A percentile compares a stretch with the other conserved stretches of the same genome.
These are phyloP conservation scores for Fusarium sp. DNA, from an alignment of 2,329 filamentous ascomycete genomes.

Conservation along the genomic window DNA sequence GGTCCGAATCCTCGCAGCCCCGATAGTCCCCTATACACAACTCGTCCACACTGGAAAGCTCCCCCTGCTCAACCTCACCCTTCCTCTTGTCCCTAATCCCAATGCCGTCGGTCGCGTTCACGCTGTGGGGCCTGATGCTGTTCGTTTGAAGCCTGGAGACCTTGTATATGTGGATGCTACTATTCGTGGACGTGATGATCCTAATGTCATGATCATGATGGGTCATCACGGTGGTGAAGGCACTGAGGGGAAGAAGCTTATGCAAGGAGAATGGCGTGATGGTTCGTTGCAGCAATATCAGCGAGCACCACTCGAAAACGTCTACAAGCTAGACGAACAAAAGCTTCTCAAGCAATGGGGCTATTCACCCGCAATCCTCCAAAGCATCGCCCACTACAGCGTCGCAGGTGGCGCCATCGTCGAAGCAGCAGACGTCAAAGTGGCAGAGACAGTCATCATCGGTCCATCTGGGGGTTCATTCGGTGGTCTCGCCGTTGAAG, in stretches of 20 bases:
- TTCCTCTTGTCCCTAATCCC: conserved; percentile 13
- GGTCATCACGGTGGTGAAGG: conserved; percentile 12
- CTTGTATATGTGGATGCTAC: conserved; percentile 13
- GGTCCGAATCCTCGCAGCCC: conserved; percentile 6
- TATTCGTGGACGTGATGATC: conserved; percentile 9
- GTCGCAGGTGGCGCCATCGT: conserved; percentile 13
- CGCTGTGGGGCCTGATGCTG: neutral
- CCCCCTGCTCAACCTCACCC: conserved; percentile 1
- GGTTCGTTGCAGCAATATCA: neutral
- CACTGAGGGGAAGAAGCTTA: neutral
- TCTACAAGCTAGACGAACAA: neutral
- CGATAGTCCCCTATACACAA: neutral
- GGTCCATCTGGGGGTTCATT: conserved; percentile 19
- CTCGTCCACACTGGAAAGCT: conserved; percentile 11
- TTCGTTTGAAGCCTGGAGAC: neutral
- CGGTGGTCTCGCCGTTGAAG: conserved; percentile 1
- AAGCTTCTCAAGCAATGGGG: neutral
- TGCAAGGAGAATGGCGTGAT: conserved; percentile 3
- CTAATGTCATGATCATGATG: conserved; percentile 13
- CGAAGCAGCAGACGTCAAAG: conserved; percentile 15
- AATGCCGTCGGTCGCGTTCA: conserved; percentile 14
- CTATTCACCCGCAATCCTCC: neutral
- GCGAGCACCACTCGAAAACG: neutral
- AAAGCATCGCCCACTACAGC: conserved; percentile 4
- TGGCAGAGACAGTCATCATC: conserved; percentile 19